Evolutionary conservation across 106 monocot species (phyloP).

Genomic region (Triglochin maritima): DNA sequence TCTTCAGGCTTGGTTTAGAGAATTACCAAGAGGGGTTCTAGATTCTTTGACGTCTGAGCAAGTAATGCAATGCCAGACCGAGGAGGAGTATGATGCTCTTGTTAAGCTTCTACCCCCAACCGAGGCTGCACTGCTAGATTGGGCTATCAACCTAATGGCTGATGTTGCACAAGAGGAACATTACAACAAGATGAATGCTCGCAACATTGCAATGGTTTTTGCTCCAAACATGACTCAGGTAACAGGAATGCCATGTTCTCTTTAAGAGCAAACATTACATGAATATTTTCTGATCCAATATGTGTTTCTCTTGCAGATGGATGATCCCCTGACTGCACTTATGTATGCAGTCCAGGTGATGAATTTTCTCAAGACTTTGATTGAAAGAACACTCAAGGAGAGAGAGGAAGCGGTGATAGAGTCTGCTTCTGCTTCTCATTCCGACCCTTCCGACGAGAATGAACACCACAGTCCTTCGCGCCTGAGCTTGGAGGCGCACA

Average conservation of each 20-base stretch:
- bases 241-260: not conserved
- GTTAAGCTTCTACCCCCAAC: constrained; percentile 44
- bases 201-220: constrained; percentile 59
- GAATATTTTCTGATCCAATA: no score
- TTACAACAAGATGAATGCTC: constrained; percentile 66
- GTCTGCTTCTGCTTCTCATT: constrained; percentile 9
- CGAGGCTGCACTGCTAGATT: constrained; percentile 43
- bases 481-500: constrained; percentile 15
- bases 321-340: constrained; percentile 47
- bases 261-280: no score
- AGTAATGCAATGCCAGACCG: constrained; percentile 75
- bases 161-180: constrained; percentile 55
- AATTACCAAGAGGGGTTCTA: constrained; percentile 64
- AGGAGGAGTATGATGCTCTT: constrained; percentile 49
- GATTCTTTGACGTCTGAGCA: constrained; percentile 60
- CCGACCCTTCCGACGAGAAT: constrained; percentile 49
- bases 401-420: constrained; percentile 14
- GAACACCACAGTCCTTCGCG: constrained; percentile 30
- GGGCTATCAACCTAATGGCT: constrained; percentile 74
- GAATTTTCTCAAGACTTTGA: constrained; percentile 49
- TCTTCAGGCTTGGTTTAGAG: constrained; percentile 76
- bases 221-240: constrained; percentile 80
- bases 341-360: constrained; percentile 63
- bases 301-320: constrained; percentile 24
- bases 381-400: constrained; percentile 17